phyloP scores from a whole-genome alignment of 2,329 filamentous ascomycete genomes.

The Hypoxylon sp. region DNA sequence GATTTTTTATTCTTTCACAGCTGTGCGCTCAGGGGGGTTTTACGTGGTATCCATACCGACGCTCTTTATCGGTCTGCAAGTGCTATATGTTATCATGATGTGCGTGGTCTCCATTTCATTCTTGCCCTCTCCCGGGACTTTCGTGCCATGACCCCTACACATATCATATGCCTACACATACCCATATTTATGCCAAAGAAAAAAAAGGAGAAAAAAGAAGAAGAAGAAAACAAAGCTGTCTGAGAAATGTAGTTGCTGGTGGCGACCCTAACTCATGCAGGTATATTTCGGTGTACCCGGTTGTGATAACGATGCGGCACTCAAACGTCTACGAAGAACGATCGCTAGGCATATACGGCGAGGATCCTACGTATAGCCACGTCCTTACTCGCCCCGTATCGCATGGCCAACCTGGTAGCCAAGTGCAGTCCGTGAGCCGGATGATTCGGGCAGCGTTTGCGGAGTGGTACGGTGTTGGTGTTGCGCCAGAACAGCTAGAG shows the following conservation, averaged over 20 bases:
- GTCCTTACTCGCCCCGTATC: slow-evolving; percentile 24
- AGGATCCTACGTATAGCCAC: slow-evolving; percentile 27
- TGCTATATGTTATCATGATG: slow-evolving; percentile 61
- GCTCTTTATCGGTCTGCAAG: slow-evolving; percentile 57
- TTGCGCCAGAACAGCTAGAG: slow-evolving; percentile 28
- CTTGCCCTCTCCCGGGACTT: background rate
- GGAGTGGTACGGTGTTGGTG: slow-evolving; percentile 44
- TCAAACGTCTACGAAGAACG: slow-evolving; percentile 71
- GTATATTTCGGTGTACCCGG: slow-evolving; percentile 57
- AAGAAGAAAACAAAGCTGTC: no score
- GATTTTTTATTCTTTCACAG: slow-evolving; percentile 41
- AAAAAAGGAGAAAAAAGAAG: no score
- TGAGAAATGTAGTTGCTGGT: background rate
- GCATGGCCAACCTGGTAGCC: slow-evolving; percentile 26
- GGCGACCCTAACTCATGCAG: slow-evolving; percentile 9
- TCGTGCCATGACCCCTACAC: background rate
- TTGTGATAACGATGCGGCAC: slow-evolving; percentile 60
- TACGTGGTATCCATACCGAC: slow-evolving; percentile 68
- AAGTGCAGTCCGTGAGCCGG: slow-evolving; percentile 28
- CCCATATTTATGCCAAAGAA: background rate
- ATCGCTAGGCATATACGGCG: slow-evolving; percentile 58
- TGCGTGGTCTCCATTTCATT: slow-evolving; percentile 23
- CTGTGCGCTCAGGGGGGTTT: slow-evolving; percentile 71
- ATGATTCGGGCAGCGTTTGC: slow-evolving; percentile 36
- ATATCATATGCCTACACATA: background rate